Conservation (phyloP, 331 rosid genomes). For the Acacia pycnantha region DNA sequence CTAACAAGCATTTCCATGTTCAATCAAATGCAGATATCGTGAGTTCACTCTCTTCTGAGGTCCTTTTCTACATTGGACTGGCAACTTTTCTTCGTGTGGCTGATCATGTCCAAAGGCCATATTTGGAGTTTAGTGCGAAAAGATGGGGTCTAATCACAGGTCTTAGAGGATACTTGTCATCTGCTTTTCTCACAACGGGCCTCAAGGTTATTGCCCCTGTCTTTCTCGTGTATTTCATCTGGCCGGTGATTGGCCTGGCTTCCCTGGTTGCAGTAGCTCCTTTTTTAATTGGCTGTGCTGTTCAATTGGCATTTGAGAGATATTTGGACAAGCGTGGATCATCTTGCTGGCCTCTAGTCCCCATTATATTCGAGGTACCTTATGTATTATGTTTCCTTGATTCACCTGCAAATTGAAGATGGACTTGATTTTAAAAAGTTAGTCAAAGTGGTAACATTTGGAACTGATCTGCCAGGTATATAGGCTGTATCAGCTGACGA, state of each 20-base stretch:
- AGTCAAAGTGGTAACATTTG: conserved; percentile 6
- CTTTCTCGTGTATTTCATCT: conserved; percentile 48
- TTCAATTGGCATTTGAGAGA: conserved; percentile 66
- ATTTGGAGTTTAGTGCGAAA: conserved; percentile 78
- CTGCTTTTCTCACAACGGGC: conserved; percentile 63
- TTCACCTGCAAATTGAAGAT: not conserved
- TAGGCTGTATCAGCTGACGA: conserved; percentile 79
- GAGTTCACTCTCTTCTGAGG: conserved; percentile 56
- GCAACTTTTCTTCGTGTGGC: conserved; percentile 64
- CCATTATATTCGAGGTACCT: conserved; percentile 83
- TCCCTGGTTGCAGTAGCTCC: conserved; percentile 63
- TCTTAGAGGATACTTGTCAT: conserved; percentile 73
- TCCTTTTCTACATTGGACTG: conserved; percentile 67
- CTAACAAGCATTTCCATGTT: conserved; percentile 20
- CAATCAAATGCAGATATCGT: conserved; percentile 62
- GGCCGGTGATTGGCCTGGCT: conserved; percentile 64
- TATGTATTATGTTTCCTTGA: conserved; percentile 3
- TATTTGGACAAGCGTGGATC: conserved; percentile 52
- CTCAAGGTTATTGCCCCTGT: conserved; percentile 72
- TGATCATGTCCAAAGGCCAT: conserved; percentile 81
- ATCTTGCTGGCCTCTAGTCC: conserved; percentile 88
- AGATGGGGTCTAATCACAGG: conserved; percentile 97
- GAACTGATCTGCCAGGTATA: conserved; percentile 62
- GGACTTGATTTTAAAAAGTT: not conserved
- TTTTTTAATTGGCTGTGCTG: conserved; percentile 59